These are phyloP conservation scores for Pseudogymnoascus destructans DNA, from an alignment of 2,329 filamentous ascomycete species.

Conservation along the genomic window DNA sequence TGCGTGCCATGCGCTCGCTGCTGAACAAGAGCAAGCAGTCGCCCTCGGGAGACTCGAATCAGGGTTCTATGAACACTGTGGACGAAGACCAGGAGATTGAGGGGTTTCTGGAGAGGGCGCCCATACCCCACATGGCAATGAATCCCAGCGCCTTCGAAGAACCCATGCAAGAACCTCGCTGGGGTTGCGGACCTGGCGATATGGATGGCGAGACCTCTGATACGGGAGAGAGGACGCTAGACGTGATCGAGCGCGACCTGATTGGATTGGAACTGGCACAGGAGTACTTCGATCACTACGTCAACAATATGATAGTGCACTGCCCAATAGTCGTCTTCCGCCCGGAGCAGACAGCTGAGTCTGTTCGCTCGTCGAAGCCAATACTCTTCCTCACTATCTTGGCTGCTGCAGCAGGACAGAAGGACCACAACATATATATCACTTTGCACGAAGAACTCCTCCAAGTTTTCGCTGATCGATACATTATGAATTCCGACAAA, in stretches of 20 bases:
- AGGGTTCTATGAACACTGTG: constrained; percentile 1
- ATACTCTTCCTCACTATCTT: constrained; percentile 57
- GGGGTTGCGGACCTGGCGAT: constrained; percentile 12
- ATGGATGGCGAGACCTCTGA: background rate
- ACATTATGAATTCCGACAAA: constrained; percentile 34
- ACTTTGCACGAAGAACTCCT: constrained; percentile 33
- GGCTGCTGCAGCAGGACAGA: constrained; percentile 45
- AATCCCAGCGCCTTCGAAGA: background rate
- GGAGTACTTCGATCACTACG: constrained; percentile 43
- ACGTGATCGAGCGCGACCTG: constrained; percentile 42
- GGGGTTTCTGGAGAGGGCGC: background rate
- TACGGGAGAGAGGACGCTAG: constrained; percentile 11
- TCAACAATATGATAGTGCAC: constrained; percentile 41
- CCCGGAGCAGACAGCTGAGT: constrained; percentile 34
- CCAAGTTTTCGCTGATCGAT: constrained; percentile 32
- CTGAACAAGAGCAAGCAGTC: constrained; percentile 19
- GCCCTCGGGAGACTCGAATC: background rate
- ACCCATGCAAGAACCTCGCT: background rate
- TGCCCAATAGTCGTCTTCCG: constrained; percentile 48
- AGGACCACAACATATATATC: constrained; percentile 29
- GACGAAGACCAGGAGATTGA: background rate
- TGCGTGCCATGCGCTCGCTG: constrained; percentile 27
- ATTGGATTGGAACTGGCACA: constrained; percentile 40
- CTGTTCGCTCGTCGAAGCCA: constrained; percentile 44
- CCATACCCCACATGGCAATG: background rate